Percentiles rank a stretch among this genome's conserved stretches.
Evolutionary conservation across 2,329 filamentous ascomycete species (phyloP).

Genomic region (Claviceps pusilla): DNA sequence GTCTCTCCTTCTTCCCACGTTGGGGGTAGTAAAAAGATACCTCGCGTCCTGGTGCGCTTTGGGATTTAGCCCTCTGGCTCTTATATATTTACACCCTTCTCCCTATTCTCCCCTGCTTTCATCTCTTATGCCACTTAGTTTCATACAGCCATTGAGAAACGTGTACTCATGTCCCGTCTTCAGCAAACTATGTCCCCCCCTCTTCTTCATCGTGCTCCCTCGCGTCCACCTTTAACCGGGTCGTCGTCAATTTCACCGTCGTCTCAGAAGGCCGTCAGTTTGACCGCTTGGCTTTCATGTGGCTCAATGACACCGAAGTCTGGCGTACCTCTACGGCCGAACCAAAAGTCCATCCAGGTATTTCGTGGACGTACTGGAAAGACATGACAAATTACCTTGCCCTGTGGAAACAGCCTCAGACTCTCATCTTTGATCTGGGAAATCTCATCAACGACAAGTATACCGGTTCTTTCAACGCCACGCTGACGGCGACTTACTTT

Average conservation of each 20-base stretch:
- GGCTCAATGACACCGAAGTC: slow-evolving; percentile 62
- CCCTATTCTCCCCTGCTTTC: neutral
- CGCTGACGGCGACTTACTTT: slow-evolving; percentile 60
- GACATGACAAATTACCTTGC: slow-evolving; percentile 59
- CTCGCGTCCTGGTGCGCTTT: neutral
- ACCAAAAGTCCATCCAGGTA: slow-evolving; percentile 49
- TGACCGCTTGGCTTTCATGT: slow-evolving; percentile 63
- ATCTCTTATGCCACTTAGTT: neutral
- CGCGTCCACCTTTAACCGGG: slow-evolving; percentile 54
- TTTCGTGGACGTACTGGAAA: slow-evolving; percentile 63
- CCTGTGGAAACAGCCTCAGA: slow-evolving; percentile 55
- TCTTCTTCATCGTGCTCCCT: slow-evolving; percentile 45
- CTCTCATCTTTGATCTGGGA: slow-evolving; percentile 64
- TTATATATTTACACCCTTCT: neutral
- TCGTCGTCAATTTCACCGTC: slow-evolving; percentile 63
- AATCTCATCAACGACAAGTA: slow-evolving; percentile 57
- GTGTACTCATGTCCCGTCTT: neutral
- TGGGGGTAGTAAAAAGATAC: neutral
- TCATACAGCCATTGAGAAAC: too few species aligned
- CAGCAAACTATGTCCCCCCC: slow-evolving; percentile 24
- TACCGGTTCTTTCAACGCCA: slow-evolving; percentile 60
- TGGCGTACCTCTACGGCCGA: slow-evolving; percentile 74
- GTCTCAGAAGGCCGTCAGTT: slow-evolving; percentile 57
- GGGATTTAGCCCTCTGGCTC: neutral
- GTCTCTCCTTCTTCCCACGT: too few species aligned